Evolutionary conservation across 306 rosid species (phyloP), one percentile per base, ranked within the genome.

Genomic region (Mimosa bimucronata): DNA sequence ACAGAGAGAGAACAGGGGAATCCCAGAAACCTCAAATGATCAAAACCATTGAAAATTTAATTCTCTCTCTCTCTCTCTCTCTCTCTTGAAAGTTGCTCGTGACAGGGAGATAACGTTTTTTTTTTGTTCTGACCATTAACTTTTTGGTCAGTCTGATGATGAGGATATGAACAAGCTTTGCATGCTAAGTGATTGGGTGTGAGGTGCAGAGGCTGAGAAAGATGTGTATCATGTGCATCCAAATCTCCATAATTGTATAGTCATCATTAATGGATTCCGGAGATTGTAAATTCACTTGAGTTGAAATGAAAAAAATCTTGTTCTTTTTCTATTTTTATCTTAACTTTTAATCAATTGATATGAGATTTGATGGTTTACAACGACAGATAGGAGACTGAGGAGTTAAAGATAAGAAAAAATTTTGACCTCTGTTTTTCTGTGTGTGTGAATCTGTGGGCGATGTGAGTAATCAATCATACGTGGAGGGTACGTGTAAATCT

Each of bases 261-360:
- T 16, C 6, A 8, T 55, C 25, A 55, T 21, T 55, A 55, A 25
- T 23, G 7, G 31, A 64, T 16, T 31, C 69, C 69, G 42, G 23
- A 11, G 42, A 30, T 11, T 30, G 69, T 64, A 88, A 88, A 92
- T 90, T 85, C 29, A 79, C 30, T 79, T 87, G 94, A 92, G 97
- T 48, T 81, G 88, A 70, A 88, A 81, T 80, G 68, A 84, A 87
- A 77, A 77, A 50, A 0, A 25, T 30, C 40, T 52, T 57, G 11
- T 0, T 4, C 9, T 11, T 29, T 30, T 16, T 2, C 14, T 29
- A 2, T 9, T 53, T 9, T 2, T 19, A 1, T 53, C 6, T 1
- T 14, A 3, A 46, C n/a, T 15, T 42, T 48, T 1, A 58, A 60
- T 60, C 37, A 26, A 26, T 11, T 60, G 9, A 26, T 34, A 61